Percentiles rank a stretch among this genome's conserved stretches.
These are phyloP conservation scores for Colletotrichum lentis DNA, from an alignment of 2,329 filamentous ascomycete genomes.

Conservation along the genomic window DNA sequence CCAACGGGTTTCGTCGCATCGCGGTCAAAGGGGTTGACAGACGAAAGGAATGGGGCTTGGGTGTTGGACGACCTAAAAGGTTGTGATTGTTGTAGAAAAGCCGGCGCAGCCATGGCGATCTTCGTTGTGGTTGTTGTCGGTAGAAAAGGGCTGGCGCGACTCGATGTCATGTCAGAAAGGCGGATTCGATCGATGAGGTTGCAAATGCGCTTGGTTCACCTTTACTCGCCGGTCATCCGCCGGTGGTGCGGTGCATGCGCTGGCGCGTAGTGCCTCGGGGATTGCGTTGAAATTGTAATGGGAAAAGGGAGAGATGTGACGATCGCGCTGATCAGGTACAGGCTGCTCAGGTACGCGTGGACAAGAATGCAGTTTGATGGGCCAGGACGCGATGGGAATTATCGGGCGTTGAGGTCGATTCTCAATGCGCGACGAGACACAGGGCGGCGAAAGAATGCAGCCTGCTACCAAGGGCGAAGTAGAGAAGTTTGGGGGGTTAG, in stretches of 20 bases:
- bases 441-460: constrained; percentile 29
- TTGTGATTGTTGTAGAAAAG: constrained; percentile 53
- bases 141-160: constrained; percentile 47
- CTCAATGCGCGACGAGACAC: constrained; percentile 23
- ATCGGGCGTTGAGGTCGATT: constrained; percentile 17
- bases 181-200: constrained; percentile 41
- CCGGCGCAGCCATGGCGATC: constrained; percentile 55
- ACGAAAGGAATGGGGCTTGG: constrained; percentile 47
- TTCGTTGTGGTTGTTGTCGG: constrained; percentile 43
- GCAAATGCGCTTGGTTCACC: constrained; percentile 41
- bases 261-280: constrained; percentile 36
- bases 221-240: constrained; percentile 45
- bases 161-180: constrained; percentile 41
- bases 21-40: constrained; percentile 51
- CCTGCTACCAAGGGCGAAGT: constrained; percentile 27
- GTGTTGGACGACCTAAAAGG: constrained; percentile 51
- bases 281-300: constrained; percentile 10
- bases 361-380: constrained; percentile 5
- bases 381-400: constrained; percentile 28
- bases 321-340: constrained; percentile 23
- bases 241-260: constrained; percentile 43
- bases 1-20: constrained; percentile 53
- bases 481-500: constrained; percentile 29
- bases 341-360: constrained; percentile 1
- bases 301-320: constrained; percentile 20